phyloP scores from a whole-genome alignment of 2,329 filamentous ascomycete genomes.

The Diplodia mutila region DNA sequence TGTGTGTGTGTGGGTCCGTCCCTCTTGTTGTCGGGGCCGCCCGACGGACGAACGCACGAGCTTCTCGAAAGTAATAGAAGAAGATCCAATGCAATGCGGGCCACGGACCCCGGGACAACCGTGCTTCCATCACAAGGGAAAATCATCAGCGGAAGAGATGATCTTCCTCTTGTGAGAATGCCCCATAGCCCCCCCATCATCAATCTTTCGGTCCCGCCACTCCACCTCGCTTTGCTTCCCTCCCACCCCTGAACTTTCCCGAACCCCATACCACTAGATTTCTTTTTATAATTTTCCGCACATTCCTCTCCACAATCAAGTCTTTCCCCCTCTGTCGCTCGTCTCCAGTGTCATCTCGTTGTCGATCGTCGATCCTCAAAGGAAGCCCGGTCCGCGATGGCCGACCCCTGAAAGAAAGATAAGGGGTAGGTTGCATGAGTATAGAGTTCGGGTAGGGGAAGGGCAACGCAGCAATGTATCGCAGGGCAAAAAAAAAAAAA shows the following conservation, averaged over 20 bases:
- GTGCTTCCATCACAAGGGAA: neutral
- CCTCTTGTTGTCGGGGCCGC: neutral
- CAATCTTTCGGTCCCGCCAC: neutral
- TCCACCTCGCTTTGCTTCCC: neutral
- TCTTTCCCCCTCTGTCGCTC: neutral
- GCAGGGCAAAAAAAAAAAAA: neutral
- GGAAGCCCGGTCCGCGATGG: constrained; percentile 1
- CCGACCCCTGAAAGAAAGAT: constrained; percentile 9
- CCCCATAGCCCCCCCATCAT: neutral
- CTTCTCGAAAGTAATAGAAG: neutral
- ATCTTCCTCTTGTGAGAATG: neutral
- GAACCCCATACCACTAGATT: neutral
- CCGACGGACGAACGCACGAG: neutral
- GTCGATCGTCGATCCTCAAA: constrained; percentile 5
- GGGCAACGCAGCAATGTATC: neutral
- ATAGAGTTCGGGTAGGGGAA: neutral
- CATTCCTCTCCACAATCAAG: neutral
- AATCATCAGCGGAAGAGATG: neutral
- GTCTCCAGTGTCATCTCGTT: constrained; percentile 4
- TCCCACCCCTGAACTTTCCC: neutral
- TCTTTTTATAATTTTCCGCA: constrained; percentile 1
- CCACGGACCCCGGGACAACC: neutral
- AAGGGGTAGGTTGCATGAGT: constrained; percentile 1
- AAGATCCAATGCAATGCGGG: neutral
- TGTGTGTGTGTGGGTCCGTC: neutral